Evolutionary conservation across 2,329 filamentous ascomycete genomes (phyloP), one percentile per base, ranked within the genome.

Genomic region (Fusarium duplospermum): DNA sequence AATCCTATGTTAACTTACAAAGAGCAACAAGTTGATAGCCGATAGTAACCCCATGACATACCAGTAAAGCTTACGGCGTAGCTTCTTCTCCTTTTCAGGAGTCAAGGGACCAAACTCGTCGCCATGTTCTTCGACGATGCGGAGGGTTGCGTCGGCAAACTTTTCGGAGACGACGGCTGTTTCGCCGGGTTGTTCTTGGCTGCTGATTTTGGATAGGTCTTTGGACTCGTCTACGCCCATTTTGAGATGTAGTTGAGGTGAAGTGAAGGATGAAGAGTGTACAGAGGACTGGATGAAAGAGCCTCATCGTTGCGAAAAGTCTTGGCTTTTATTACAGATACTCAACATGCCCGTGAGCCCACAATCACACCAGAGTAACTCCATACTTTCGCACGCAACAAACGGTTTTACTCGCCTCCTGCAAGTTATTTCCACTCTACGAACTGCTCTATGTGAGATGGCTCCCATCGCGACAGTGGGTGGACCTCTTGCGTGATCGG

Each of bases 111-210:
- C 79, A 14, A 82, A 74, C 1, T 78, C 67, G 57, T 81, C 65
- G 10, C 78, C 81, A 75, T 83, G 78, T 16, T 80, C 65, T 67
- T 83, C 80, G n/a, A 84, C 67, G 5, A 83, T 71, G 2, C 77
- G 75, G 13, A 83, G 69, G 7, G 82, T 83, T 29, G 78, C 81
- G 67, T 83, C 82, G n/a, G 82, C 81, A 61, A 81, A 79, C 62
- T 79, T 77, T 59, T 77, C 67, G 14, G 62, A 64, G 36, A 60
- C 40, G 50, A 63, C 35, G 35, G 58, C 45, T 9, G 56, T 66
- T 20, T 67, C 64, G 20, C 58, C 64, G 8, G 35, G 2, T 22
- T 52, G 33, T 4, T 67, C 64, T 18, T 67, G 47, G 50, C 58
- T 67, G 42, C n/a, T 38, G 42, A 66, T 56, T n/a, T 66, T 66